phyloP scores from a whole-genome alignment of 2,329 filamentous ascomycete species.

The Penicillium sp. region DNA sequence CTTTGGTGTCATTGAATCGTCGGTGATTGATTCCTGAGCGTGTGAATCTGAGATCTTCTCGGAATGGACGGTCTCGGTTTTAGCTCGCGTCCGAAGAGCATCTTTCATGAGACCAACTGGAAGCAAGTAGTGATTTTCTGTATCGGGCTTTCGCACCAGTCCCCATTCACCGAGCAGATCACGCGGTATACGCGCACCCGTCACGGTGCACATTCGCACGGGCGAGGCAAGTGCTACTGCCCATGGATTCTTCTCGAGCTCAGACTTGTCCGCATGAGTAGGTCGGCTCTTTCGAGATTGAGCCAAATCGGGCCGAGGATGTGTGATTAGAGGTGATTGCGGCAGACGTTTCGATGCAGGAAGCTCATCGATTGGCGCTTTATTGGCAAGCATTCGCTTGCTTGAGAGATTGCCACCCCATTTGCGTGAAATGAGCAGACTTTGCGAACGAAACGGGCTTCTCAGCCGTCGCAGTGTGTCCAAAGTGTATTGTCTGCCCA shows the following conservation, averaged over 20 bases:
- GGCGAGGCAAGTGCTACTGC: conserved; percentile 36
- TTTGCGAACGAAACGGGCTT: conserved; percentile 20
- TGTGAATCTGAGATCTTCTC: neutral
- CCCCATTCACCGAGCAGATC: conserved; percentile 33
- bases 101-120: conserved; percentile 30
- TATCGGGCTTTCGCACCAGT: conserved; percentile 26
- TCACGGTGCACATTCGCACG: conserved; percentile 29
- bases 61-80: neutral
- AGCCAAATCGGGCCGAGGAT: conserved; percentile 12
- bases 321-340: conserved; percentile 31
- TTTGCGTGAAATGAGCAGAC: neutral
- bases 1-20: neutral
- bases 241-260: conserved; percentile 37
- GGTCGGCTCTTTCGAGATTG: conserved; percentile 24
- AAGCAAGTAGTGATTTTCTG: conserved; percentile 28
- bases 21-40: neutral
- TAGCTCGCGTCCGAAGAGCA: conserved; percentile 14
- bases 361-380: neutral
- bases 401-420: conserved; percentile 12
- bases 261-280: conserved; percentile 20
- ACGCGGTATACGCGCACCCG: conserved; percentile 29
- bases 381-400: conserved; percentile 5
- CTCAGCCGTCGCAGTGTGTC: conserved; percentile 30
- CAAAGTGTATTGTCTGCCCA: conserved; percentile 19
- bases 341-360: conserved; percentile 31